Percentiles rank a stretch among this genome's conserved stretches.
These are phyloP conservation scores for Neurospora sp. DNA, from an alignment of 495 filamentous ascomycete species.

Conservation along the genomic window DNA sequence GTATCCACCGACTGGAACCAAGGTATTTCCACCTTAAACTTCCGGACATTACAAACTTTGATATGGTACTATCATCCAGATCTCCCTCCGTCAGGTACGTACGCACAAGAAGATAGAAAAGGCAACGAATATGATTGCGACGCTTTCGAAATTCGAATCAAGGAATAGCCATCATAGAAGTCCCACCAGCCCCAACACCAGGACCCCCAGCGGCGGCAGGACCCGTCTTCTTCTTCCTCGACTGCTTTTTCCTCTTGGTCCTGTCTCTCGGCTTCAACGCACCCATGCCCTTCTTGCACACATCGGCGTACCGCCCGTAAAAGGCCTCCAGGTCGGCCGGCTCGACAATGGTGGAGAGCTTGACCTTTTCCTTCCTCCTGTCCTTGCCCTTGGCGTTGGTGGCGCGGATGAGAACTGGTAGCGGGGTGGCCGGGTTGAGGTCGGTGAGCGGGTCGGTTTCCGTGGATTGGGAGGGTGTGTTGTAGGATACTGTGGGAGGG, in stretches of 20 bases:
- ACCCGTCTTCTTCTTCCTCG: slow-evolving; percentile 56
- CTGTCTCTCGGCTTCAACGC: slow-evolving; percentile 87
- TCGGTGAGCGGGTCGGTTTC: slow-evolving; percentile 40
- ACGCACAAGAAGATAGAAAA: not conserved
- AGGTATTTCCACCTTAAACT: not conserved
- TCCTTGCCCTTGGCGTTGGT: slow-evolving; percentile 61
- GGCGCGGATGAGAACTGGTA: slow-evolving; percentile 74
- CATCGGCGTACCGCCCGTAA: slow-evolving; percentile 79
- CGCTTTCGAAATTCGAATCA: not conserved
- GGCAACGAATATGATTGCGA: not conserved
- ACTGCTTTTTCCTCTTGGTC: slow-evolving; percentile 69
- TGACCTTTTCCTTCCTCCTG: slow-evolving; percentile 50
- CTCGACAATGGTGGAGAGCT: slow-evolving; percentile 75
- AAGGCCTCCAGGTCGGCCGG: slow-evolving; percentile 68
- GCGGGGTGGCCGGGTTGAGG: slow-evolving; percentile 41
- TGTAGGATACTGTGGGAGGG: not conserved
- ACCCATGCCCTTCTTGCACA: slow-evolving; percentile 78
- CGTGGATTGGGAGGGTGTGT: not conserved
- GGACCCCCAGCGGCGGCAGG: slow-evolving; percentile 19
- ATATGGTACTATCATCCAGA: not conserved
- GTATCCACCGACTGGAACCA: not conserved
- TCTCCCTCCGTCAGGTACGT: not conserved
- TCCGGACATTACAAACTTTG: not conserved
- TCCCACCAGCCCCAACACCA: not conserved
- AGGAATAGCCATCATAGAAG: not conserved